phyloP scores from a whole-genome alignment of 352 stramenopile species.

The Globisporangium megalacanthum region DNA sequence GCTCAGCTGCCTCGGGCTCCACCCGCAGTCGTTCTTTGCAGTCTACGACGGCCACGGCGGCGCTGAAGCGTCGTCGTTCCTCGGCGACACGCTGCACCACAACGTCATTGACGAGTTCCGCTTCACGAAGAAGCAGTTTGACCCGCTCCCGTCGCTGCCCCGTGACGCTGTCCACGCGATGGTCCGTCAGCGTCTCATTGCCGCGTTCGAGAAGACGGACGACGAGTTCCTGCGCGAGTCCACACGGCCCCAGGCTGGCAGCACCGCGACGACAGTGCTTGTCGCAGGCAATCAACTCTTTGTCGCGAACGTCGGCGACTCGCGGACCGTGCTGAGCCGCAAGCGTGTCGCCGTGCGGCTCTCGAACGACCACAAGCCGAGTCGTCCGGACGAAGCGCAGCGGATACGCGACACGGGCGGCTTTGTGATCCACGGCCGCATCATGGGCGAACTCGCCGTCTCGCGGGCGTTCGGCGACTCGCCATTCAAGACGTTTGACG shows the following conservation, averaged over 20 bases:
- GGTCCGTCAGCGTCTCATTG: slow-evolving; percentile 42
- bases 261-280: slow-evolving; percentile 93
- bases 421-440: slow-evolving; percentile 86
- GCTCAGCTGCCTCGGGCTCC: slow-evolving; percentile 41
- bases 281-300: slow-evolving; percentile 91
- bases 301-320: slow-evolving; percentile 96
- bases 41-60: slow-evolving; percentile 97
- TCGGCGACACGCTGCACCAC: slow-evolving; percentile 71
- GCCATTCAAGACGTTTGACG: slow-evolving; percentile 94
- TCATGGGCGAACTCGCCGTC: slow-evolving; percentile 91
- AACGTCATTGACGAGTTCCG: slow-evolving; percentile 62
- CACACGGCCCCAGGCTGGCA: slow-evolving; percentile 79
- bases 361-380: slow-evolving; percentile 97
- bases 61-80: slow-evolving; percentile 88
- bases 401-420: slow-evolving; percentile 92
- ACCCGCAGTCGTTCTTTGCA: slow-evolving; percentile 92
- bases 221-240: slow-evolving; percentile 65
- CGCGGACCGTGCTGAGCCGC: slow-evolving; percentile 91
- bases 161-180: slow-evolving; percentile 40
- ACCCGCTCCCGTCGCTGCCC: slow-evolving; percentile 30
- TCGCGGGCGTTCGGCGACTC: slow-evolving; percentile 87
- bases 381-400: slow-evolving; percentile 89
- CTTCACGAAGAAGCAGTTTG: slow-evolving; percentile 34
- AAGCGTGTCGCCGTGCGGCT: slow-evolving; percentile 84
- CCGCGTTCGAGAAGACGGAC: slow-evolving; percentile 66